Evolutionary conservation across 2,329 filamentous ascomycete species (phyloP).

Genomic region (Fusarium temperatum): DNA sequence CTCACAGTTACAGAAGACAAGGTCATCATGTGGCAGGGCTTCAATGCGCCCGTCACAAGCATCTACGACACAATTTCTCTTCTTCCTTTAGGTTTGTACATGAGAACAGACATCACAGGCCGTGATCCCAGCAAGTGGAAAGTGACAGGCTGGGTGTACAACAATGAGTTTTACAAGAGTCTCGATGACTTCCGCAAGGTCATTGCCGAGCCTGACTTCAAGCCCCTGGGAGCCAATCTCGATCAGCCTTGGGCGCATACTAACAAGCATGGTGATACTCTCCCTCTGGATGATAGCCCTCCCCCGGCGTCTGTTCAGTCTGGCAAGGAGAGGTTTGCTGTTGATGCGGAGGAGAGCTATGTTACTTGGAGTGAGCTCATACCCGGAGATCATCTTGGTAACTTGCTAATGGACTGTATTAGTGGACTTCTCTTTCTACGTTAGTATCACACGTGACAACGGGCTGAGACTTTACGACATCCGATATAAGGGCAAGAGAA

Average conservation of each 20-base stretch:
- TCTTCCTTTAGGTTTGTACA: neutral
- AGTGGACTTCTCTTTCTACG: conserved; percentile 1
- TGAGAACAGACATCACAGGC: neutral
- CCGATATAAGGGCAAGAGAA: neutral
- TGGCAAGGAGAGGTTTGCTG: neutral
- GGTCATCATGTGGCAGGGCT: conserved; percentile 4
- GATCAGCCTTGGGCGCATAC: conserved; percentile 4
- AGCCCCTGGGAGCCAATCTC: neutral
- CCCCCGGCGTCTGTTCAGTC: neutral
- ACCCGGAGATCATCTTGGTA: accelerated
- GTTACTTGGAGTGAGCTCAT: neutral
- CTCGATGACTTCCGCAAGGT: neutral
- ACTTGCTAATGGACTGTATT: neutral
- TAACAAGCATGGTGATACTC: neutral
- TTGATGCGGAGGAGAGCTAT: neutral
- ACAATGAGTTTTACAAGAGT: neutral
- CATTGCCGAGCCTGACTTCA: neutral
- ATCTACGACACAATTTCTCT: conserved; percentile 4
- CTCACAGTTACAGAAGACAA: neutral
- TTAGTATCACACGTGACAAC: neutral
- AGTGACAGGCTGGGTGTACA: neutral
- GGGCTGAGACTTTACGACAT: neutral
- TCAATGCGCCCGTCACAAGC: neutral
- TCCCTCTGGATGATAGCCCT: neutral
- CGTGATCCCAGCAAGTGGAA: neutral